phyloP scores from a whole-genome alignment of 2,329 filamentous ascomycete species.

The Cercospora zeae-maydis region DNA sequence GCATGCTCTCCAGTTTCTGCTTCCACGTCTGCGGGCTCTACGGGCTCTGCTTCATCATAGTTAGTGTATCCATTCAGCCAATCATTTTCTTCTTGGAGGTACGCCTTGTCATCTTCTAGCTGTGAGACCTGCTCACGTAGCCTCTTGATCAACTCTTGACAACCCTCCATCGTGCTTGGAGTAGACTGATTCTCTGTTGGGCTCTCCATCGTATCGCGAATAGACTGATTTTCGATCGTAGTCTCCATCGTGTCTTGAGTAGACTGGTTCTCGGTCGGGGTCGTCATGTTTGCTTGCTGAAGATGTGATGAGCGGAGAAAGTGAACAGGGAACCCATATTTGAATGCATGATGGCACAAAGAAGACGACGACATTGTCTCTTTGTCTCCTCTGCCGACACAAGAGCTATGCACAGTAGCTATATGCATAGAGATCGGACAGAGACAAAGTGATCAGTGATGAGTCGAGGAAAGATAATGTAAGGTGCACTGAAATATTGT shows the following conservation, averaged over 20 bases:
- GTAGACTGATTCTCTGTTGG: not conserved
- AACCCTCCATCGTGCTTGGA: not conserved
- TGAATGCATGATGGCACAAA: not conserved
- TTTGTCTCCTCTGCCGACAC: not conserved
- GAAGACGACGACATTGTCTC: not conserved
- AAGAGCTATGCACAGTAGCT: not conserved
- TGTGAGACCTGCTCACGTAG: not conserved
- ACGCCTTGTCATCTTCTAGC: no score
- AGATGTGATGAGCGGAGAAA: not conserved
- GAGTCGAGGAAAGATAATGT: not conserved
- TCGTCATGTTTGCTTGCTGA: not conserved
- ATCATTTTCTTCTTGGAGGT: not conserved
- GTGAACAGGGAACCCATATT: not conserved
- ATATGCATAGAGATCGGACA: not conserved
- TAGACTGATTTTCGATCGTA: no score
- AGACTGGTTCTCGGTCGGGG: not conserved
- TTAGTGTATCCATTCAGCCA: not conserved
- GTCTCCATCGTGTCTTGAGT: no score
- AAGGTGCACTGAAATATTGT: not conserved
- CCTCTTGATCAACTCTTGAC: not conserved
- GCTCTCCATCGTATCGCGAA: no score
- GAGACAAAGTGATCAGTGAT: not conserved
- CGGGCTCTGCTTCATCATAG: not conserved
- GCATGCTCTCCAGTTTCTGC: no score
- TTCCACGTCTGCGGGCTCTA: no score